Evolutionary conservation across 768 basidiomycete species (phyloP), one percentile per base, ranked within the genome.

Genomic region (Trametes coccinea): DNA sequence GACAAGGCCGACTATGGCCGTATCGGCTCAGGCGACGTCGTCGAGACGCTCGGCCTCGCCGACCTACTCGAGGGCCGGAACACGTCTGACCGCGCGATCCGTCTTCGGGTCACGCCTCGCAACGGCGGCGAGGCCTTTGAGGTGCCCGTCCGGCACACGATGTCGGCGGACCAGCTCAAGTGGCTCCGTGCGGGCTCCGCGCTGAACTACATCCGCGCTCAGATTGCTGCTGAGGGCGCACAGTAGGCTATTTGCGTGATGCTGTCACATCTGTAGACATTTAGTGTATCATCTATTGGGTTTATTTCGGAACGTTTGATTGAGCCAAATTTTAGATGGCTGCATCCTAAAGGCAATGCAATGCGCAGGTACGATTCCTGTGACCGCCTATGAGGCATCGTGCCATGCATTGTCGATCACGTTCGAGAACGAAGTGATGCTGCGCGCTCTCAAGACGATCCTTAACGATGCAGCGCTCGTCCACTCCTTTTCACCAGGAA

Each of bases 101-200:
- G 73, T 59, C 81, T 85, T 66, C 79, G 81, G 62, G 89, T 98
- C 45, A 90, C 84, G 45, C 89, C 83, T 71, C 73, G 77, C 29
- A 75, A 75, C 63, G 93, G 91, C 6, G 91, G 90, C 7, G 79
- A 84, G 44, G 69, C 74, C 17, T 86, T 93, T 64, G 82, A 87
- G 67, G 81, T 98, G 63, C 73, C 77, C 44, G 90, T 90, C 3
- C 87, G 80, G 70, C 96, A 98, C 73, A 96, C 95, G 3, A 88
- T 98, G 88, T 93, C 91, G 16, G 74, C 72, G 29, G 95, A 97
- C 72, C 95, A 97, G 76, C 75, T 96, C 47, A 88, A 89, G 62
- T 98, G 96, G 96, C 77, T 99, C 59, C 78, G 80, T 55, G 88
- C 89, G 27, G 96, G 96, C 3, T 92, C 90, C 34, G 96, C 95